Conservation (phyloP, 805 yeast species). For the Pichia cephalocereana region DNA sequence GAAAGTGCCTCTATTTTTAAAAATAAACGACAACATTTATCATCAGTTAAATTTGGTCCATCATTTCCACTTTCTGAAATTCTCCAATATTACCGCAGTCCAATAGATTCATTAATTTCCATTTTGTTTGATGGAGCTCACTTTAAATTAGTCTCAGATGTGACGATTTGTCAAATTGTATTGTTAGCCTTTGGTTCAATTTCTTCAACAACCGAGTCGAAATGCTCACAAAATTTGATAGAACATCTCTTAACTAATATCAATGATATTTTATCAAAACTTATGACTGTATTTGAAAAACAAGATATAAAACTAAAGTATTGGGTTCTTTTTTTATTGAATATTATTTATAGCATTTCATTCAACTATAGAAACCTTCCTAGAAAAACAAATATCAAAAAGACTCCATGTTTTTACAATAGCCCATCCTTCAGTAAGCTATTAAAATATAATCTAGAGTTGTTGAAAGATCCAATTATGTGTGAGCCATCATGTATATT, state of each 20-base stretch:
- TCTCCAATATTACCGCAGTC: not conserved
- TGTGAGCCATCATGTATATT: conserved; percentile 27
- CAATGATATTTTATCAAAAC: conserved; percentile 4
- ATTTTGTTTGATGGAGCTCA: conserved; percentile 8
- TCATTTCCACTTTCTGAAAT: conserved; percentile 11
- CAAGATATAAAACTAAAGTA: conserved; percentile 20
- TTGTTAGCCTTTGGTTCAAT: conserved; percentile 16
- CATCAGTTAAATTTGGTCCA: conserved; percentile 8
- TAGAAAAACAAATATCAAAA: not conserved
- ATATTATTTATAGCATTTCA: not conserved
- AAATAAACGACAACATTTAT: not conserved
- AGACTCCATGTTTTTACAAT: not conserved
- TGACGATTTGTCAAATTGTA: conserved; percentile 19
- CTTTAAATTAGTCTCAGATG: conserved; percentile 3
- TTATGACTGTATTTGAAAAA: conserved; percentile 15
- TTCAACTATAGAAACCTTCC: not conserved
- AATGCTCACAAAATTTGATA: not conserved
- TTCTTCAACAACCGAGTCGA: conserved; percentile 1
- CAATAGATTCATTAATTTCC: conserved; percentile 20
- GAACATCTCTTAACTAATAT: not conserved
- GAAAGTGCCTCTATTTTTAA: too few species aligned
- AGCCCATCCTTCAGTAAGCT: not conserved
- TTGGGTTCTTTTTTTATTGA: conserved; percentile 1
- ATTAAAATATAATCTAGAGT: conserved; percentile 24
- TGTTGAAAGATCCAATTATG: conserved; percentile 25